Percentiles rank a stretch among this genome's conserved stretches.
phyloP scores from a whole-genome alignment of 1,139 yeast species.

The Pichia cactophila region DNA sequence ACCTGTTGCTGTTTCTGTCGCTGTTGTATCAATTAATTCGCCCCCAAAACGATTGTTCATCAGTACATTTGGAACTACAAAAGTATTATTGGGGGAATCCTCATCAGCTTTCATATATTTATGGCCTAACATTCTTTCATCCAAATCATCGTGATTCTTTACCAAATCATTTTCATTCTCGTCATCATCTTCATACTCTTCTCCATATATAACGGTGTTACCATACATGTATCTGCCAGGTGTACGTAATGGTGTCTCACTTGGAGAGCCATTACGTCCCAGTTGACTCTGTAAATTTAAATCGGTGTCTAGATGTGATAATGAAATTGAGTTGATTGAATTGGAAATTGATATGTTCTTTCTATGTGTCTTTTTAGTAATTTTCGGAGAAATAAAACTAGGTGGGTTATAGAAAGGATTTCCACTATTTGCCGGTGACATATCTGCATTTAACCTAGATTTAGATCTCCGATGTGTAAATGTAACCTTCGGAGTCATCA shows the following conservation, averaged over 20 bases:
- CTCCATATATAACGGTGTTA: slow-evolving; percentile 8
- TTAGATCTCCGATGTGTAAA: slow-evolving; percentile 32
- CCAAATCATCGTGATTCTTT: slow-evolving; percentile 2
- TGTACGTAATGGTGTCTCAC: slow-evolving; percentile 23
- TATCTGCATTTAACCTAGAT: slow-evolving; percentile 29
- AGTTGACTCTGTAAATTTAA: slow-evolving; percentile 20
- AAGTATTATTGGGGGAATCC: slow-evolving; percentile 6
- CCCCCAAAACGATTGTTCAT: slow-evolving; percentile 24
- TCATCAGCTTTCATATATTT: slow-evolving; percentile 1
- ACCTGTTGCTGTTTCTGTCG: background rate
- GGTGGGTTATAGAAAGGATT: slow-evolving; percentile 46
- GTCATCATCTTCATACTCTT: background rate
- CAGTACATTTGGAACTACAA: slow-evolving; percentile 22
- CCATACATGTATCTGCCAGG: slow-evolving; percentile 16
- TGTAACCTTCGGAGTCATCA: slow-evolving; percentile 19
- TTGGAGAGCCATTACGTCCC: slow-evolving; percentile 18
- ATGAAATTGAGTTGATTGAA: slow-evolving; percentile 22
- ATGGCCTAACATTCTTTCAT: background rate
- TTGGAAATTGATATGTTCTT: slow-evolving; percentile 26
- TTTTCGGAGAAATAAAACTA: slow-evolving; percentile 35
- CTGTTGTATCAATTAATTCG: slow-evolving; percentile 16
- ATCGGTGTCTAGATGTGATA: slow-evolving; percentile 27
- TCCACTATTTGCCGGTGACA: slow-evolving; percentile 25
- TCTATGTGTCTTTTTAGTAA: slow-evolving; percentile 23
- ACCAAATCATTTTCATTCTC: slow-evolving; percentile 10